phyloP scores from a whole-genome alignment of 2,329 filamentous ascomycete genomes.

The Beauveria bassiana region DNA sequence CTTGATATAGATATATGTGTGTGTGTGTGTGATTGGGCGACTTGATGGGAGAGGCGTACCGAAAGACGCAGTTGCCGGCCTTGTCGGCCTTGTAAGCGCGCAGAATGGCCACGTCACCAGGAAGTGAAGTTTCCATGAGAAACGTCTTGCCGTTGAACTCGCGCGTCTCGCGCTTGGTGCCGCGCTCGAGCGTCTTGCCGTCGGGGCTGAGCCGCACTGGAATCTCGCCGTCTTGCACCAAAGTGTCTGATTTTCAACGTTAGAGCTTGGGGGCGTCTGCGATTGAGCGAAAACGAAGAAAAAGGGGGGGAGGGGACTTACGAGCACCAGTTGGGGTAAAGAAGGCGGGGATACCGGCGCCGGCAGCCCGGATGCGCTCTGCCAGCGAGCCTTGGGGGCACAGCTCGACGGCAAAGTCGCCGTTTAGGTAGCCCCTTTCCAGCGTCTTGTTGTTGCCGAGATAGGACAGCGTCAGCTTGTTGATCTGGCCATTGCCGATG shows the following conservation, averaged over 20 bases:
- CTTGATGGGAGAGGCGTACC: constrained; percentile 30
- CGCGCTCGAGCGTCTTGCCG: constrained; percentile 55
- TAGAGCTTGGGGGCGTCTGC: too few species aligned
- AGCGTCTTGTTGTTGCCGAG: constrained; percentile 71
- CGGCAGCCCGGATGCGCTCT: constrained; percentile 63
- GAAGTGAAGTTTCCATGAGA: constrained; percentile 69
- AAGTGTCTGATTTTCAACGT: constrained; percentile 38
- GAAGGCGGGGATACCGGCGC: constrained; percentile 72
- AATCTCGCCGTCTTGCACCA: constrained; percentile 61
- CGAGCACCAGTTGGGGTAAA: constrained; percentile 68
- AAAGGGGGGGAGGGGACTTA: constrained; percentile 23
- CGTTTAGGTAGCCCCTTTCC: constrained; percentile 66
- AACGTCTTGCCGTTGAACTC: constrained; percentile 67
- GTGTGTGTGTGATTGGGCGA: not conserved
- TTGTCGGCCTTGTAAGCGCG: constrained; percentile 70
- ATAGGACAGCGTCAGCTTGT: constrained; percentile 66
- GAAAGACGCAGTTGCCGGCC: constrained; percentile 72
- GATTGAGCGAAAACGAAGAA: not conserved
- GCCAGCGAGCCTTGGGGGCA: constrained; percentile 70
- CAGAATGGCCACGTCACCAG: constrained; percentile 69
- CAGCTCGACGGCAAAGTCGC: constrained; percentile 67
- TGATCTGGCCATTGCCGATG: constrained; percentile 60
- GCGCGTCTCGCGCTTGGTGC: constrained; percentile 60
- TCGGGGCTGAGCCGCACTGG: constrained; percentile 53
- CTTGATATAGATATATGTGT: too few species aligned